Evolutionary conservation across 2,329 filamentous ascomycete genomes (phyloP).

Genomic region (Raffaelea ambrosiae): DNA sequence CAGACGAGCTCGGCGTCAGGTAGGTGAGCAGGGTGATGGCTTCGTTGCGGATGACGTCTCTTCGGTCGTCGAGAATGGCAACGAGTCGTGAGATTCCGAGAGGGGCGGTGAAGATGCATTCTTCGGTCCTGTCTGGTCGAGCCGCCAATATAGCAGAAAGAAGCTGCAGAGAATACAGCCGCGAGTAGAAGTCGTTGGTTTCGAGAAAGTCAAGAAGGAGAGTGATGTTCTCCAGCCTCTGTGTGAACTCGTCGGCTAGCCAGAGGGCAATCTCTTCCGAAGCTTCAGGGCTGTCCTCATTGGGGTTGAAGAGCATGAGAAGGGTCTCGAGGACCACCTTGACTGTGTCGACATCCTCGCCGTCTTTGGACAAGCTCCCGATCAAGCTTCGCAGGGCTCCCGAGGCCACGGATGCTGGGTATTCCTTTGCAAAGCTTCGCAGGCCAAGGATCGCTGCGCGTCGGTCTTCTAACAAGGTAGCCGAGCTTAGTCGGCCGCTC

Average conservation of each 20-base stretch:
- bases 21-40: constrained; percentile 80
- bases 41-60: constrained; percentile 84
- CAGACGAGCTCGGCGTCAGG: constrained; percentile 74
- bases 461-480: constrained; percentile 88
- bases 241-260: constrained; percentile 96
- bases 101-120: constrained; percentile 85
- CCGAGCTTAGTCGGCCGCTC: constrained; percentile 77
- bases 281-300: constrained; percentile 71
- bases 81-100: constrained; percentile 83
- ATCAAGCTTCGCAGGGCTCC: constrained; percentile 87
- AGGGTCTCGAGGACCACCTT: constrained; percentile 93
- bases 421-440: constrained; percentile 92
- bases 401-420: constrained; percentile 90
- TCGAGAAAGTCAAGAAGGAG: constrained; percentile 85
- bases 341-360: constrained; percentile 90
- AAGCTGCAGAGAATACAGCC: constrained; percentile 84
- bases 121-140: constrained; percentile 83
- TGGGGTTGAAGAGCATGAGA: constrained; percentile 77
- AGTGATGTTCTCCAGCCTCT: constrained; percentile 94
- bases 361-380: constrained; percentile 74
- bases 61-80: constrained; percentile 69
- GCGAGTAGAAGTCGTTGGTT: constrained; percentile 77
- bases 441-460: constrained; percentile 87
- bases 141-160: constrained; percentile 79
- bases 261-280: constrained; percentile 94